These are phyloP conservation scores for Pistacia atlantica DNA, from an alignment of 345 rosid genomes.

Conservation along the genomic window DNA sequence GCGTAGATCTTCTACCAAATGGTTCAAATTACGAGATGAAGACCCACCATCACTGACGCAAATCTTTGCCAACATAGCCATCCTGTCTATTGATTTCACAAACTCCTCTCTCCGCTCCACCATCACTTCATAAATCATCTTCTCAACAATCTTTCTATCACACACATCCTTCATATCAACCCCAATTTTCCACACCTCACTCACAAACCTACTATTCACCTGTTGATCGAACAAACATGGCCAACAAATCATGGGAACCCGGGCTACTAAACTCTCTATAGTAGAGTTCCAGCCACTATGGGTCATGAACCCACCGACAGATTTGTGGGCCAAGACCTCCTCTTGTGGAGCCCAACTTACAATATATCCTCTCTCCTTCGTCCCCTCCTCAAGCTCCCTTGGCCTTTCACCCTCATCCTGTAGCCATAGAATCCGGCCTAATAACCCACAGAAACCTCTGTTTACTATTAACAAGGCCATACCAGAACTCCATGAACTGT, in stretches of 20 bases:
- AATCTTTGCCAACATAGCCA: slow-evolving; percentile 33
- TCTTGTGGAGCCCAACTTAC: slow-evolving; percentile 50
- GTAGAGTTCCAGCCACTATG: slow-evolving; percentile 88
- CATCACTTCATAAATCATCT: slow-evolving; percentile 60
- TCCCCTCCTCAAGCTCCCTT: slow-evolving; percentile 30
- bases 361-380: slow-evolving; percentile 38
- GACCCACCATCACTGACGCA: slow-evolving; percentile 39
- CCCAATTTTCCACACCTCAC: slow-evolving; percentile 68
- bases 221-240: slow-evolving; percentile 64
- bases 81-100: slow-evolving; percentile 18
- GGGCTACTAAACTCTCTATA: slow-evolving; percentile 55
- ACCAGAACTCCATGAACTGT: slow-evolving; percentile 50
- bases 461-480: slow-evolving; percentile 40
- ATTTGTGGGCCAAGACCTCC: slow-evolving; percentile 47
- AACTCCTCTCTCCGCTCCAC: slow-evolving; percentile 49
- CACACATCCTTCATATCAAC: slow-evolving; percentile 69
- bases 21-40: slow-evolving; percentile 37
- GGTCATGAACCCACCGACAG: slow-evolving; percentile 64
- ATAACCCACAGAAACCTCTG: slow-evolving; percentile 55
- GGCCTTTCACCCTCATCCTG: slow-evolving; percentile 12
- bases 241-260: slow-evolving; percentile 81
- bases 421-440: slow-evolving; percentile 22
- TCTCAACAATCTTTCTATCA: slow-evolving; percentile 48
- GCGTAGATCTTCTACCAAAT: slow-evolving; percentile 41
- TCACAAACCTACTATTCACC: slow-evolving; percentile 54